Percentiles rank a stretch among this genome's conserved stretches.
phyloP scores from a whole-genome alignment of 2,329 filamentous ascomycete genomes.

The Arachnopeziza araneosa region DNA sequence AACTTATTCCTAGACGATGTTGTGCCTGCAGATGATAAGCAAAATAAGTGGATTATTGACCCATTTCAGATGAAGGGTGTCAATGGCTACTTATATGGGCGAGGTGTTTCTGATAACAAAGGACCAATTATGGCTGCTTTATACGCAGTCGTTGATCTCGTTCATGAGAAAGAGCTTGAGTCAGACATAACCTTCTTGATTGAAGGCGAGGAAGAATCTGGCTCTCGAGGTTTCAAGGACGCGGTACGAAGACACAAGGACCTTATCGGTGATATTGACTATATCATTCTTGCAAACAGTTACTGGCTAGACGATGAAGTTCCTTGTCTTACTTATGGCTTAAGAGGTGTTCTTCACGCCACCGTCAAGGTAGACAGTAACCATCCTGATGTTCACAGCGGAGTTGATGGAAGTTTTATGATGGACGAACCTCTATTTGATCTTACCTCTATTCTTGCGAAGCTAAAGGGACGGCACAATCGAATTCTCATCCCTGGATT shows the following conservation, averaged over 20 bases:
- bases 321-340: conserved; percentile 89
- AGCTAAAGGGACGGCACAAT: conserved; percentile 75
- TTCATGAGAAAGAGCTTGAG: conserved; percentile 74
- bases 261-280: conserved; percentile 85
- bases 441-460: conserved; percentile 75
- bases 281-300: conserved; percentile 92
- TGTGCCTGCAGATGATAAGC: conserved; percentile 79
- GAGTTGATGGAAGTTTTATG: conserved; percentile 90
- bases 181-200: conserved; percentile 92
- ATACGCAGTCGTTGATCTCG: conserved; percentile 85
- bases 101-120: conserved; percentile 97
- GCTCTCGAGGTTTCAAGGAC: conserved; percentile 83
- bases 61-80: conserved; percentile 86
- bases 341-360: conserved; percentile 89
- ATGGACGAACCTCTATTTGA: conserved; percentile 91
- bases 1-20: conserved; percentile 59
- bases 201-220: conserved; percentile 94
- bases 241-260: conserved; percentile 75
- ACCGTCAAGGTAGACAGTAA: conserved; percentile 83
- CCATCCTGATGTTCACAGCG: conserved; percentile 86
- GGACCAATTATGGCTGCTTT: conserved; percentile 91
- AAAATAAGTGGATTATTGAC: conserved; percentile 77
- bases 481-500: conserved; percentile 81
- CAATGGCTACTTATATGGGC: conserved; percentile 89
- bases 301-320: conserved; percentile 98